Base-by-base conservation (phyloP, 1,284 basidiomycete genomes). In the Microstroma glucosiphilum region DNA sequence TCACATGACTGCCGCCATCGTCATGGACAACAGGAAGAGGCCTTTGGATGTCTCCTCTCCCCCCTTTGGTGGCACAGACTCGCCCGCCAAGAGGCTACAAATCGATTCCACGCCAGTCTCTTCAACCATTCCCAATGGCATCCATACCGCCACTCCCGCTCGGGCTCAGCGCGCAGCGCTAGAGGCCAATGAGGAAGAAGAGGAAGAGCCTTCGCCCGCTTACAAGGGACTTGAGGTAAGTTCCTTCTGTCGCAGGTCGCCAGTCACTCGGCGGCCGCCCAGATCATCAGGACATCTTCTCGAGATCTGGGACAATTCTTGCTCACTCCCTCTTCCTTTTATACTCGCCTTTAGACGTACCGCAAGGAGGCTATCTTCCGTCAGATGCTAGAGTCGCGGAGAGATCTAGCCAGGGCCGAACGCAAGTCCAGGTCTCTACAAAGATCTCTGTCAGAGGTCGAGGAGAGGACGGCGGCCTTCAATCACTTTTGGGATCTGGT, bases 321-420 rank as follows among this genome's bases (percentile, higher is more conserved):
- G 26, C 19, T 55, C 21, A 17, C 30, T 58, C 6, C 12, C 15
- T 1, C 21, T 19, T 21, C 4, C n/a, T 60, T 68, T 1, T 64
- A 64, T 42, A 57, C 58, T 41, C 62, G 55, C 11, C 60, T 64
- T 11, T 66, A 75, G 61, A 67, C 68, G 3, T 77, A 69, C 56
- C 61, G 75, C 40, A 77, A 77, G 51, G 75, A 77, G 37, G 75
- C 75, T 53, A 73, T 77, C 58, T 77, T 72, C 46, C 70, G 75
- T 40, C 60, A 66, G 53, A 53, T 77, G 55, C 71, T 72, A 23
- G 74, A 77, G 49, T 64, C 69, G 4, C 58, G 65, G 43, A 65
- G 75, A 19, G 63, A 65, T 21, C 61, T 74, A 7, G 61, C 59
- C 6, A 26, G 65, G 11, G 60, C 69, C 17, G 69, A 71, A 56